These are phyloP conservation scores for Dothidotthia symphoricarpi DNA, from an alignment of 2,329 filamentous ascomycete genomes.

Conservation along the genomic window DNA sequence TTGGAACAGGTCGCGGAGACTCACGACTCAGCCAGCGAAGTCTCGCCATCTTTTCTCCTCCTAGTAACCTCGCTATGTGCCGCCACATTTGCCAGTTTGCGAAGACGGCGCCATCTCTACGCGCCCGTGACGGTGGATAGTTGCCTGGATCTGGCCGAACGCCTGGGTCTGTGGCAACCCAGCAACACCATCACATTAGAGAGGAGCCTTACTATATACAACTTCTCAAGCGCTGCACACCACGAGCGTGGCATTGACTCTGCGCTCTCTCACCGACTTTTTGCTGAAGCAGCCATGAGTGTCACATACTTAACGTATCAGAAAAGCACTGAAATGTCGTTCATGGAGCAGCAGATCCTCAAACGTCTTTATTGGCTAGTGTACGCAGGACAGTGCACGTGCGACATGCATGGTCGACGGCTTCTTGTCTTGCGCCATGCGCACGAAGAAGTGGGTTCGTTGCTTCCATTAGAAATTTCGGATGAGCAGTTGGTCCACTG, in stretches of 20 bases:
- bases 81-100: slow-evolving; percentile 18
- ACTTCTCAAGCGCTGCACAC: slow-evolving; percentile 15
- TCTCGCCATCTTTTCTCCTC: slow-evolving; percentile 7
- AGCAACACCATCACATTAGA: slow-evolving; percentile 13
- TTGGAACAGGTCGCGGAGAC: slow-evolving; percentile 3
- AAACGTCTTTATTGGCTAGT: slow-evolving; percentile 23
- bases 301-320: slow-evolving; percentile 17
- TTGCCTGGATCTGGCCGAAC: slow-evolving; percentile 16
- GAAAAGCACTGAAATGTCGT: slow-evolving; percentile 8
- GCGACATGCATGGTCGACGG: slow-evolving; percentile 19
- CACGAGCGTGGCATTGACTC: slow-evolving; percentile 16
- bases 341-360: slow-evolving; percentile 14
- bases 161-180: slow-evolving; percentile 11
- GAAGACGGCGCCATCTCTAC: slow-evolving; percentile 15
- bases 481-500: slow-evolving; percentile 12
- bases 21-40: not conserved
- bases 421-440: slow-evolving; percentile 14
- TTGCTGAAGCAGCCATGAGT: slow-evolving; percentile 10
- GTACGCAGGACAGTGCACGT: slow-evolving; percentile 18
- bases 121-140: slow-evolving; percentile 12
- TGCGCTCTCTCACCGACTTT: slow-evolving; percentile 12
- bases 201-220: slow-evolving; percentile 16
- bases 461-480: slow-evolving; percentile 14
- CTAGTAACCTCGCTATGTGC: slow-evolving; percentile 18
- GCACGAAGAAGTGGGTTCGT: slow-evolving; percentile 11